Evolutionary conservation across 441 rosid species (phyloP).

Genomic region (Brassica hybrid): DNA sequence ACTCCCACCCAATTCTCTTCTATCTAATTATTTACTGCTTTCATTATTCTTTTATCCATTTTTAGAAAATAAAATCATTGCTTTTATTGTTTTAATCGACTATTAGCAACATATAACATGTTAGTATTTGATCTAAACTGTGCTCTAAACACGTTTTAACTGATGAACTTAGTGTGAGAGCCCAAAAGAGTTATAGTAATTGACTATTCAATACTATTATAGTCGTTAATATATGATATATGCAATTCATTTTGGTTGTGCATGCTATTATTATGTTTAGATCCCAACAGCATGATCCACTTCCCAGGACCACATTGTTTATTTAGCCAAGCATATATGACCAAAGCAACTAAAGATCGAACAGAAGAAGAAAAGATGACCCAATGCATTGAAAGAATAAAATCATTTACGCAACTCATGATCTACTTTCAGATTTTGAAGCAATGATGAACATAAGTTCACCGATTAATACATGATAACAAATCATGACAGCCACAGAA

Average conservation of each 20-base stretch:
- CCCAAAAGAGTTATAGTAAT: not conserved
- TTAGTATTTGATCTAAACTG: not conserved
- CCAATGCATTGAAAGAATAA: slow-evolving; percentile 2
- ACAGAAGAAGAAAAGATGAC: not conserved
- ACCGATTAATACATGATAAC: slow-evolving; percentile 26
- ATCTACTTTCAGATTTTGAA: slow-evolving; percentile 30
- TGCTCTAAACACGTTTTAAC: not conserved
- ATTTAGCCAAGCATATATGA: slow-evolving; percentile 7
- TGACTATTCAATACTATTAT: not conserved
- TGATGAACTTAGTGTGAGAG: not conserved
- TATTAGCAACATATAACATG: not conserved
- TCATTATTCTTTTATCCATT: slow-evolving; percentile 21
- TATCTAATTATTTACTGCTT: slow-evolving; percentile 9
- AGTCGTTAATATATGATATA: not conserved
- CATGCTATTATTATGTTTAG: not conserved
- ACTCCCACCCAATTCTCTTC: slow-evolving; percentile 8
- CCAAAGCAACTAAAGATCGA: not conserved
- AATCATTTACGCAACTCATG: slow-evolving; percentile 10
- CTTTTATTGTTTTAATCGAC: not conserved
- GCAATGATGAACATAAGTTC: slow-evolving; percentile 35
- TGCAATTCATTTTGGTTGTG: not conserved
- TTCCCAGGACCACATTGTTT: slow-evolving; percentile 26
- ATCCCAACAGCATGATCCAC: slow-evolving; percentile 31
- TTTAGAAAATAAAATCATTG: not conserved
- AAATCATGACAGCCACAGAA: slow-evolving; percentile 22